Conservation (phyloP, 495 filamentous ascomycete genomes). For the Hyphodiscus hymeniophilus region DNA sequence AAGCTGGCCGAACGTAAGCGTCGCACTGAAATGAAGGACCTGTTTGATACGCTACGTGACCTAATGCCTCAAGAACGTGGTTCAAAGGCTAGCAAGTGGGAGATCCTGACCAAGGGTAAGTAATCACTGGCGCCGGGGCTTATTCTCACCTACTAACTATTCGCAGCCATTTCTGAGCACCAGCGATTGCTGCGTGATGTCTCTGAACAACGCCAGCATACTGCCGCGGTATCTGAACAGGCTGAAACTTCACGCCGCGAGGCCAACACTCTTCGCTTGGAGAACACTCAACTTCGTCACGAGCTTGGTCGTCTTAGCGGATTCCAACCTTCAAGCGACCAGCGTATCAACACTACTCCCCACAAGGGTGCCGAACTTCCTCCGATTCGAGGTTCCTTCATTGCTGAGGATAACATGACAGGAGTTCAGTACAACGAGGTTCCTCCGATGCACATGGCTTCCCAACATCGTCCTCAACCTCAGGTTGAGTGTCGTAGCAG, state of each 20-base stretch:
- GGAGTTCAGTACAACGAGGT: too few relatives aligned
- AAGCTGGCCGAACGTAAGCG: constrained; percentile 95
- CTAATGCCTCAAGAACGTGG: constrained; percentile 80
- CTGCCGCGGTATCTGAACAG: constrained; percentile 27
- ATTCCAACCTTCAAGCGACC: constrained; percentile 5
- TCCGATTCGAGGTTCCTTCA: neutral
- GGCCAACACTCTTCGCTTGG: constrained; percentile 39
- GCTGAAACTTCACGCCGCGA: constrained; percentile 41
- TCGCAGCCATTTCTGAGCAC: constrained; percentile 29
- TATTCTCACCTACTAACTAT: constrained; percentile 17
- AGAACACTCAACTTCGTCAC: constrained; percentile 44
- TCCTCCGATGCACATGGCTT: too few relatives aligned
- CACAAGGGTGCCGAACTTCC: neutral
- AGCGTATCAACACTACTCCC: too few relatives aligned
- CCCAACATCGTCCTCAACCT: too few relatives aligned
- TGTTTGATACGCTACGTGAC: constrained; percentile 80
- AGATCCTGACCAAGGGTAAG: constrained; percentile 89
- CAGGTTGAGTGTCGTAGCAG: too few relatives aligned
- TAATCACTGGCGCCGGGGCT: constrained; percentile 3
- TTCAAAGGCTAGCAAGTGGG: constrained; percentile 97
- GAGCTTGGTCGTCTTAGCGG: constrained; percentile 13
- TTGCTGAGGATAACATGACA: neutral
- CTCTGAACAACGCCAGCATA: neutral
- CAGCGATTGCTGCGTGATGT: neutral
- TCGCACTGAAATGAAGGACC: constrained; percentile 94